A percentile compares a stretch with the other conserved stretches of the same genome.
phyloP scores from a whole-genome alignment of 2,329 filamentous ascomycete species.

The Alternaria arbusti region DNA sequence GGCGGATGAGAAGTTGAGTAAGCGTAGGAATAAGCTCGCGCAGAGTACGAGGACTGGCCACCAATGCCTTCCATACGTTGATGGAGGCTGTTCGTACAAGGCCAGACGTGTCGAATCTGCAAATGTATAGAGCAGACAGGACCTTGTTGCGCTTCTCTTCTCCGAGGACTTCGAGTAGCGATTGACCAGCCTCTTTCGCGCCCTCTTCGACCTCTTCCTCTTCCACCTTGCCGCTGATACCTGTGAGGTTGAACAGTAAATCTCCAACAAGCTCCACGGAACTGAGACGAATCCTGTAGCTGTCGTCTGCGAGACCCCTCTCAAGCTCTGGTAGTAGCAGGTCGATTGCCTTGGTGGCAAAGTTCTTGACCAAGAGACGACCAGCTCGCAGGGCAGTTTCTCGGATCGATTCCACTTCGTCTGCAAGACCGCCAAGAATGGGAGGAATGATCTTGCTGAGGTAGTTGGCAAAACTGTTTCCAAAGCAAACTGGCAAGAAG shows the following conservation, averaged over 20 bases:
- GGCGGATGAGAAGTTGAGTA: slow-evolving; percentile 91
- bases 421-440: slow-evolving; percentile 90
- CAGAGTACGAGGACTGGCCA: slow-evolving; percentile 87
- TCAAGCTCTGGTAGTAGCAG: slow-evolving; percentile 93
- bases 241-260: slow-evolving; percentile 95
- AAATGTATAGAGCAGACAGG: slow-evolving; percentile 95
- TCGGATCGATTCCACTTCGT: slow-evolving; percentile 94
- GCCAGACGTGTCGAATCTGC: slow-evolving; percentile 93
- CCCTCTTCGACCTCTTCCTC: slow-evolving; percentile 80
- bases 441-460: slow-evolving; percentile 94
- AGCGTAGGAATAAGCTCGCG: slow-evolving; percentile 96
- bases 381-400: slow-evolving; percentile 96
- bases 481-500: slow-evolving; percentile 97
- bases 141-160: slow-evolving; percentile 98
- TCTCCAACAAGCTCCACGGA: slow-evolving; percentile 98
- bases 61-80: slow-evolving; percentile 94
- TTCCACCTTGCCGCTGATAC: slow-evolving; percentile 80
- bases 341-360: slow-evolving; percentile 92
- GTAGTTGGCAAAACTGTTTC: slow-evolving; percentile 97
- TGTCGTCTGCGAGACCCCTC: slow-evolving; percentile 95
- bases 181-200: slow-evolving; percentile 85
- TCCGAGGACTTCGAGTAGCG: slow-evolving; percentile 91
- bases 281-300: slow-evolving; percentile 95
- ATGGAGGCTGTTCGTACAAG: slow-evolving; percentile 89
- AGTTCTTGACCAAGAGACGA: slow-evolving; percentile 96